These are phyloP conservation scores for Penicillium frequentans DNA, from an alignment of 2,329 filamentous ascomycete species.

Conservation along the genomic window DNA sequence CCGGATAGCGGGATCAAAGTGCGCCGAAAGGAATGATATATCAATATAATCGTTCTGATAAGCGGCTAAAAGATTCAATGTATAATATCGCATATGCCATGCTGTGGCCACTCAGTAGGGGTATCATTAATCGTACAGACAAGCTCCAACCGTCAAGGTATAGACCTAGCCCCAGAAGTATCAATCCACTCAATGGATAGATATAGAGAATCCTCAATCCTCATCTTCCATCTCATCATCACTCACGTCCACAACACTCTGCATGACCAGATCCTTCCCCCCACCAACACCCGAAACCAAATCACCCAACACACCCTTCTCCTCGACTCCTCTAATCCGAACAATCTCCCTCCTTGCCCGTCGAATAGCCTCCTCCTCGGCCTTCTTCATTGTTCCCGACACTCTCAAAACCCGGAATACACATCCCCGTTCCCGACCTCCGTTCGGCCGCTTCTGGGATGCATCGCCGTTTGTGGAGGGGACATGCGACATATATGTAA, in stretches of 20 bases:
- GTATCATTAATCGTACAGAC: constrained; percentile 19
- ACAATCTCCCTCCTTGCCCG: constrained; percentile 72
- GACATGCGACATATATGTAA: constrained; percentile 75
- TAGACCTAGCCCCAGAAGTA: neutral
- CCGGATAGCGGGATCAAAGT: constrained; percentile 70
- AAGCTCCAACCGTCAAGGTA: neutral
- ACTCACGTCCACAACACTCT: constrained; percentile 45
- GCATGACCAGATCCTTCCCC: constrained; percentile 10
- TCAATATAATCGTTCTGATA: neutral
- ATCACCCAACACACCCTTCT: constrained; percentile 44
- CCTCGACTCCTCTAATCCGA: constrained; percentile 58
- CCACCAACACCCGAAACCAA: constrained; percentile 29
- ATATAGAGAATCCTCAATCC: constrained; percentile 6
- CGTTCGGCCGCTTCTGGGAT: constrained; percentile 19
- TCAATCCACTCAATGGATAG: neutral
- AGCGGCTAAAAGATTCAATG: constrained; percentile 7
- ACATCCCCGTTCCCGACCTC: constrained; percentile 52
- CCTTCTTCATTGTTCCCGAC: constrained; percentile 89
- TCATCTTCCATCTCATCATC: constrained; percentile 50
- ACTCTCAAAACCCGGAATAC: constrained; percentile 83
- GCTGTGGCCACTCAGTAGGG: constrained; percentile 7
- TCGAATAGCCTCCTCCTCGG: constrained; percentile 83
- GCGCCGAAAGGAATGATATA: constrained; percentile 54
- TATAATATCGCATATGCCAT: constrained; percentile 15
- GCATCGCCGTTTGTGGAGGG: constrained; percentile 45